These are phyloP conservation scores for Penstemon newberryi DNA, from an alignment of 257 asterid species.

Conservation along the genomic window DNA sequence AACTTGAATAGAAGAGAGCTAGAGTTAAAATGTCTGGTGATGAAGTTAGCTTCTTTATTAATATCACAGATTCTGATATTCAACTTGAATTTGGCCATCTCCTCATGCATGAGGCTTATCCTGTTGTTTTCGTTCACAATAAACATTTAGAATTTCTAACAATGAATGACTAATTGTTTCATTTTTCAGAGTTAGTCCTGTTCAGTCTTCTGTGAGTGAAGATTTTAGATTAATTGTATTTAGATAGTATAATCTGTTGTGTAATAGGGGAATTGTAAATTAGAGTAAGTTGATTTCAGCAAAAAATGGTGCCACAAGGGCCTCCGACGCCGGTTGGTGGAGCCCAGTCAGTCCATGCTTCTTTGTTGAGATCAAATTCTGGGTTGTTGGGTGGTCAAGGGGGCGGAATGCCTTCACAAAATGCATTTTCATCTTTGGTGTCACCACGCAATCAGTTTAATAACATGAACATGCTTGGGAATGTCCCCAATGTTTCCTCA, in stretches of 20 bases:
- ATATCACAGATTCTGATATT: constrained; percentile 23
- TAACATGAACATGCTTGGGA: constrained; percentile 74
- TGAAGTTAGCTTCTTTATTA: constrained; percentile 25
- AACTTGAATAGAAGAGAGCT: constrained; percentile 11
- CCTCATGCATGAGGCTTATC: constrained; percentile 26
- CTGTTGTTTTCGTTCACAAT: constrained; percentile 11
- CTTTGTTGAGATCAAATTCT: constrained; percentile 74
- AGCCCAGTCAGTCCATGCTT: constrained; percentile 58
- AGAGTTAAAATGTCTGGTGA: constrained; percentile 27
- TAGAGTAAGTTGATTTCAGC: constrained; percentile 22
- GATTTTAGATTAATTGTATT: constrained; percentile 28
- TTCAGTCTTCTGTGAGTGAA: constrained; percentile 11
- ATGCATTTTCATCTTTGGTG: constrained; percentile 59
- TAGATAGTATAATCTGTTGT: constrained; percentile 25
- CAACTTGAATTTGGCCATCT: constrained; percentile 20
- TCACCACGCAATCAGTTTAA: constrained; percentile 69
- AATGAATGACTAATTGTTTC: background rate
- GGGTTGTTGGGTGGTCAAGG: constrained; percentile 81
- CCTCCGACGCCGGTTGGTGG: constrained; percentile 69
- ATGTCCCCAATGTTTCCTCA: constrained; percentile 62
- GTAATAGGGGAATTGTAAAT: constrained; percentile 23
- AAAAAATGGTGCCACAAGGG: constrained; percentile 80
- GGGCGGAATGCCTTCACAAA: constrained; percentile 66
- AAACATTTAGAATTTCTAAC: constrained; percentile 24
- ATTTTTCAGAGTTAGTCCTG: constrained; percentile 19